These are phyloP conservation scores for Sungouiella blattae DNA, from an alignment of 805 yeast genomes.

Conservation along the genomic window DNA sequence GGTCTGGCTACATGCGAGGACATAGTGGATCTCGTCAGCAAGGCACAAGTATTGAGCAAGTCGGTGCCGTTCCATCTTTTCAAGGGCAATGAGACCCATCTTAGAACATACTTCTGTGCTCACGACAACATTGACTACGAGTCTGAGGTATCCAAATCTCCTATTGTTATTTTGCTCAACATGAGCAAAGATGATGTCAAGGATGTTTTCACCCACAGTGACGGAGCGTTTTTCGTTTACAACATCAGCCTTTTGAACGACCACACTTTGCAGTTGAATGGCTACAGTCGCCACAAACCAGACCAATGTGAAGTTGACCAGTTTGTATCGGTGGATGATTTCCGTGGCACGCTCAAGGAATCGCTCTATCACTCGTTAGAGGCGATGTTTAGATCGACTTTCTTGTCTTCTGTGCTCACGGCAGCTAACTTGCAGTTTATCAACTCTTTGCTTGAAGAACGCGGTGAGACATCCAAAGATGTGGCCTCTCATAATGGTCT, in stretches of 20 bases:
- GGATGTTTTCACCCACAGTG: slow-evolving; percentile 31
- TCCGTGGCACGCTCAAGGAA: slow-evolving; percentile 20
- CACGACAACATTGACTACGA: slow-evolving; percentile 55
- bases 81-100: slow-evolving; percentile 36
- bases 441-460: background rate
- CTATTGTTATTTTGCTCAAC: slow-evolving; percentile 66
- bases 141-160: slow-evolving; percentile 56
- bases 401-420: slow-evolving; percentile 15
- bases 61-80: slow-evolving; percentile 85
- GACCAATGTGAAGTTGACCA: slow-evolving; percentile 18
- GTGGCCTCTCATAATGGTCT: no score
- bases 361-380: slow-evolving; percentile 19
- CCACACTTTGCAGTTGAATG: slow-evolving; percentile 11
- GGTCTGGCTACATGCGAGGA: slow-evolving; percentile 22
- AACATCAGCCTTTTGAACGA: slow-evolving; percentile 42
- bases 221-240: slow-evolving; percentile 44
- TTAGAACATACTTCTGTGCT: slow-evolving; percentile 59
- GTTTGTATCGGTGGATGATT: slow-evolving; percentile 17
- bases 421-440: slow-evolving; percentile 7
- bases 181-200: slow-evolving; percentile 34
- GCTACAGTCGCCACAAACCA: slow-evolving; percentile 6
- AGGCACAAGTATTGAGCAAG: slow-evolving; percentile 72
- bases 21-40: slow-evolving; percentile 56
- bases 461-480: background rate
- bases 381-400: slow-evolving; percentile 21